Evolutionary conservation across 2,329 filamentous ascomycete species (phyloP).

Genomic region (Blastomyces gilchristii): DNA sequence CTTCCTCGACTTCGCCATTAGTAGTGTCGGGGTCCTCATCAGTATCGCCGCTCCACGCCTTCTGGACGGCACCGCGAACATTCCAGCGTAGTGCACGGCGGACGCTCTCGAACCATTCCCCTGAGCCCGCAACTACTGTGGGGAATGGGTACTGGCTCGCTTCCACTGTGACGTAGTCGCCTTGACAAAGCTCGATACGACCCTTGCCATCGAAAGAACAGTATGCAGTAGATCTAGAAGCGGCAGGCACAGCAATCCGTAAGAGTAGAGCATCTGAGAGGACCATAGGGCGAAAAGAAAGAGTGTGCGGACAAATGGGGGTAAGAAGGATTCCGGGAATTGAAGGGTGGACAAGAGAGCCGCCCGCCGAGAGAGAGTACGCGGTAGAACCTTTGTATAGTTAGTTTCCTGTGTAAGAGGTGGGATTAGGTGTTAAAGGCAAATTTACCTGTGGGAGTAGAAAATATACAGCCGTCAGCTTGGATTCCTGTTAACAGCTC

Average conservation of each 20-base stretch:
- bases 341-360: slow-evolving; percentile 89
- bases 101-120: slow-evolving; percentile 96
- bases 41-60: slow-evolving; percentile 55
- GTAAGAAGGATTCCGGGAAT: slow-evolving; percentile 95
- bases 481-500: slow-evolving; percentile 91
- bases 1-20: slow-evolving; percentile 42
- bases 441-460: slow-evolving; percentile 66
- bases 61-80: slow-evolving; percentile 81
- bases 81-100: slow-evolving; percentile 92
- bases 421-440: slow-evolving; percentile 7
- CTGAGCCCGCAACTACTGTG: slow-evolving; percentile 78
- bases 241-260: slow-evolving; percentile 72
- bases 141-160: slow-evolving; percentile 96
- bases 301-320: slow-evolving; percentile 91
- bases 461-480: slow-evolving; percentile 96
- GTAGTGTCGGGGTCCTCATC: slow-evolving; percentile 15
- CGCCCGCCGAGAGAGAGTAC: slow-evolving; percentile 90
- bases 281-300: slow-evolving; percentile 96
- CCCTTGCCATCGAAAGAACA: slow-evolving; percentile 97
- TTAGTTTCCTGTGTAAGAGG: not conserved
- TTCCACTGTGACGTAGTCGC: slow-evolving; percentile 91
- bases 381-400: slow-evolving; percentile 59
- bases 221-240: slow-evolving; percentile 85
- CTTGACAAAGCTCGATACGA: slow-evolving; percentile 81
- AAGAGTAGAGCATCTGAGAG: slow-evolving; percentile 89